Evolutionary conservation across 306 rosid species (phyloP), one percentile per base, ranked within the genome.

Genomic region (Cajanus cajan): DNA sequence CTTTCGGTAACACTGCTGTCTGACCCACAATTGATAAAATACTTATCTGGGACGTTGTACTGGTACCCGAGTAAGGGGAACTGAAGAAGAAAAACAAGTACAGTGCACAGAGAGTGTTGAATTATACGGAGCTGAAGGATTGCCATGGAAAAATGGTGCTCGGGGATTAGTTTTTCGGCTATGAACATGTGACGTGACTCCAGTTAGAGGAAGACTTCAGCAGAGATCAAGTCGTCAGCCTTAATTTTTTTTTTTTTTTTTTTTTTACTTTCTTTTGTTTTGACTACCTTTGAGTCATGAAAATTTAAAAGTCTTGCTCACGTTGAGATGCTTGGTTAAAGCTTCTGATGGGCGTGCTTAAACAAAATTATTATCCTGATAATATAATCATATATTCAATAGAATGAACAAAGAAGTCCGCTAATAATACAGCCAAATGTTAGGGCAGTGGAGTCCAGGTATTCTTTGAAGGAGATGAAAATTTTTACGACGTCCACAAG

Each of bases 21-120:
- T 0, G 90, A 85, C 0, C 90, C 95, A 28, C 92, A 85, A 5
- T 77, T 90, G 71, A 87, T 68, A 47, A 85, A 87, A 70, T 87
- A 83, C 57, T 50, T 72, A 0, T n/a, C 45, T 1, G 68, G 87
- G 2, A 0, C 0, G 13, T 5, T 14, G 44, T 76, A 78, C 2
- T 5, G 11, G 44, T 76, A 78, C 2, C 77, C 83, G 6, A 28
- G 28, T 5, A 70, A 77, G 33, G 21, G 9, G 41, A 73, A 57
- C 0, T 11, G 51, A 3, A 73, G 12, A 74, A 82, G 63, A 59
- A 80, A 34, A 47, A 67, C 21, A 78, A 80, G 68, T 21, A 18
- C 0, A 15, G 7, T 4, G 2, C 40, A 62, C 7, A 67, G 24
- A 2, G 57, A 40, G 78, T 39, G 45, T 16, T 54, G 66, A 63